These are phyloP conservation scores for Cercospora sp. DNA, from an alignment of 2,329 filamentous ascomycete species.

Conservation along the genomic window DNA sequence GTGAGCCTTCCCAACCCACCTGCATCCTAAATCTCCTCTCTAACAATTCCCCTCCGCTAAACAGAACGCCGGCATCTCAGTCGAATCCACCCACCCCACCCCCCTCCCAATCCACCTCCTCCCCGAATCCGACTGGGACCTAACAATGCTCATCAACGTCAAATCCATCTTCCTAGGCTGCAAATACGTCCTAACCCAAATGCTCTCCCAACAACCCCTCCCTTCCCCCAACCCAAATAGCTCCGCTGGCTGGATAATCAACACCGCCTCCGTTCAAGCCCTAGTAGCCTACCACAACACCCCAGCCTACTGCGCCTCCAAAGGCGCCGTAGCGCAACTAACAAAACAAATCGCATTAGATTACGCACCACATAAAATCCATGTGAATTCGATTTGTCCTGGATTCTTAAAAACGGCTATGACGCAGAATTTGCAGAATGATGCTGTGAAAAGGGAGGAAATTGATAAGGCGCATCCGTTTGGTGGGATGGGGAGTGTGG, in stretches of 20 bases:
- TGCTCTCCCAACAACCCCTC: constrained; percentile 40
- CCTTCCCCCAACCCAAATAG: constrained; percentile 23
- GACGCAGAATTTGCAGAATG: constrained; percentile 42
- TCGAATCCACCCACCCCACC: constrained; percentile 32
- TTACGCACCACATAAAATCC: constrained; percentile 41
- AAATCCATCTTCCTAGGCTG: constrained; percentile 44
- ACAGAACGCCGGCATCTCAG: constrained; percentile 18
- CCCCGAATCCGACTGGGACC: constrained; percentile 40
- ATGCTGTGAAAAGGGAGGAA: constrained; percentile 28
- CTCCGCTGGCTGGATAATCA: constrained; percentile 42
- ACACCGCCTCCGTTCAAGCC: constrained; percentile 36
- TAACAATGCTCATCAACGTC: constrained; percentile 39
- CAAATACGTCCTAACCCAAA: constrained; percentile 42
- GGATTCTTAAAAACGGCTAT: constrained; percentile 42
- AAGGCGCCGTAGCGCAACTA: constrained; percentile 42
- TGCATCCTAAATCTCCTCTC: neutral
- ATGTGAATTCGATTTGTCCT: constrained; percentile 47
- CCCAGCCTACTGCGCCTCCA: constrained; percentile 42
- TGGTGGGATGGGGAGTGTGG: constrained; percentile 28
- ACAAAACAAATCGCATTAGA: constrained; percentile 46
- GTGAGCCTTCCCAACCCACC: neutral
- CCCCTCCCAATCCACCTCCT: constrained; percentile 36
- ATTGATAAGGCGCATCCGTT: constrained; percentile 39
- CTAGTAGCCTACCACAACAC: constrained; percentile 38
- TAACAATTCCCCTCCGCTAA: neutral